These are phyloP conservation scores for Ustilago curta DNA, from an alignment of 1,284 basidiomycete species.

Conservation along the genomic window DNA sequence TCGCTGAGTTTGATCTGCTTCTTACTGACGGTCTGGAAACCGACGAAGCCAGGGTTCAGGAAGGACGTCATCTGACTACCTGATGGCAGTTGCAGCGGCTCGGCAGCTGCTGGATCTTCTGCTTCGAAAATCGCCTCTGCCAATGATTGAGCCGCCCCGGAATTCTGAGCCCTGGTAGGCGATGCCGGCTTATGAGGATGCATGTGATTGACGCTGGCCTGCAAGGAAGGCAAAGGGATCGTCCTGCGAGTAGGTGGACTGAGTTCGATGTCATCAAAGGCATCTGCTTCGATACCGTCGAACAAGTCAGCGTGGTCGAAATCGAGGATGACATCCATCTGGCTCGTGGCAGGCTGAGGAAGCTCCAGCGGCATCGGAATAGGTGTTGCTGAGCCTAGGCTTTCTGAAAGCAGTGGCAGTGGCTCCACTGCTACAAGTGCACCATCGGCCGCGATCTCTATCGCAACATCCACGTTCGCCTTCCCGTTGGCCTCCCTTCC, in stretches of 20 bases:
- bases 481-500: background rate
- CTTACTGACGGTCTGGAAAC: slow-evolving; percentile 35
- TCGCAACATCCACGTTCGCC: background rate
- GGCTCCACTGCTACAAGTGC: background rate
- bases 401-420: background rate
- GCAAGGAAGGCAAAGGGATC: slow-evolving; percentile 8
- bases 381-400: background rate
- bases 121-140: background rate
- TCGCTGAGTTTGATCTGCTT: slow-evolving; percentile 38
- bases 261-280: slow-evolving; percentile 44
- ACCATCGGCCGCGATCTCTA: background rate
- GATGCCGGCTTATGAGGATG: slow-evolving; percentile 1
- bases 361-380: background rate
- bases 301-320: slow-evolving; percentile 40
- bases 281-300: slow-evolving; percentile 44
- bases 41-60: slow-evolving; percentile 35
- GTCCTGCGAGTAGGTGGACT: slow-evolving; percentile 34
- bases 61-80: slow-evolving; percentile 33
- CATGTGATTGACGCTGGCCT: background rate
- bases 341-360: background rate
- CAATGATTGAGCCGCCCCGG: background rate
- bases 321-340: slow-evolving; percentile 6
- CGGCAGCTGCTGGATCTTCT: background rate
- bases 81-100: slow-evolving; percentile 6
- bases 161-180: slow-evolving; percentile 1